Conservation (phyloP, 1,284 basidiomycete genomes). For the Cutaneotrichosporon cavernicola region DNA sequence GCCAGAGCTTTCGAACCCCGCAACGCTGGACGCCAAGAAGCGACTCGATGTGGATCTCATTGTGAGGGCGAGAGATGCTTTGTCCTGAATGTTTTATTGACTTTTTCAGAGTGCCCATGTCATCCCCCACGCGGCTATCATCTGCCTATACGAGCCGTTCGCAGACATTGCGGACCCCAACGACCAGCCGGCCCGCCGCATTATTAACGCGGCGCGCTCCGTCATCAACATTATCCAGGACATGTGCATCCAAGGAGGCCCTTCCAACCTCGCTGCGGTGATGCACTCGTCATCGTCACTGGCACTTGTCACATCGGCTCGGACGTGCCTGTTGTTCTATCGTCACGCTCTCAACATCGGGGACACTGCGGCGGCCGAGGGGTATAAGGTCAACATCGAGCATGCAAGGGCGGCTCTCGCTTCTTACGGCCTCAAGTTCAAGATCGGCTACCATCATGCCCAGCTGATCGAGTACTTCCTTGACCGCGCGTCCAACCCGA, state of each 20-base stretch:
- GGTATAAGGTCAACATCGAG: constrained; percentile 41
- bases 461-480: constrained; percentile 51
- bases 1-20: constrained; percentile 30
- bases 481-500: constrained; percentile 44
- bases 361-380: constrained; percentile 34
- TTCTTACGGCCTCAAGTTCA: constrained; percentile 41
- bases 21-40: constrained; percentile 29
- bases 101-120: constrained; percentile 38
- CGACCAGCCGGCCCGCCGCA: constrained; percentile 40
- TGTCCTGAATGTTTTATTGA: neutral
- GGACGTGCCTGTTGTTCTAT: constrained; percentile 44
- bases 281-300: constrained; percentile 48
- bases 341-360: constrained; percentile 42
- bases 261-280: constrained; percentile 31
- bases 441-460: constrained; percentile 50
- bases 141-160: constrained; percentile 51
- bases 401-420: constrained; percentile 37
- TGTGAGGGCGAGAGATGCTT: constrained; percentile 22
- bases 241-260: constrained; percentile 31
- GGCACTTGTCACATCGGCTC: constrained; percentile 44
- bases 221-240: constrained; percentile 46
- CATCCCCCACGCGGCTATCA: constrained; percentile 45
- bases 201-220: constrained; percentile 41
- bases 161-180: constrained; percentile 45
- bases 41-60: constrained; percentile 44